A percentile compares a stretch with the other conserved stretches of the same genome.
Evolutionary conservation across 139 green algal species (phyloP).

Genomic region (Pseudopediastrum boryanum): DNA sequence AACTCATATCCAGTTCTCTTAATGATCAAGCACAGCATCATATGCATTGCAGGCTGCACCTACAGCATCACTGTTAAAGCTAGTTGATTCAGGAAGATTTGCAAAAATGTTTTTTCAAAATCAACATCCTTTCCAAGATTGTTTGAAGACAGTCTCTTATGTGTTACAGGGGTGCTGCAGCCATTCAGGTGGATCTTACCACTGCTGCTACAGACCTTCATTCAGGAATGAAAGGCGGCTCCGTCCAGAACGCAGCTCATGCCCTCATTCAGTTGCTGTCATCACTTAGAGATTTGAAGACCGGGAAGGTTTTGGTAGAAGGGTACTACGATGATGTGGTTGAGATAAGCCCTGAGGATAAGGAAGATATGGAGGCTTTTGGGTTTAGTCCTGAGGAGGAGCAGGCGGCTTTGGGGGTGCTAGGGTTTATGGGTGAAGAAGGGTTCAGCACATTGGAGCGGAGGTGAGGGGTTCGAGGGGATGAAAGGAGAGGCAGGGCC

Average conservation of each 20-base stretch:
- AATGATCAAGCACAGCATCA: too few relatives aligned
- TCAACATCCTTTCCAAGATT: too few relatives aligned
- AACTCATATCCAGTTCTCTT: too few relatives aligned
- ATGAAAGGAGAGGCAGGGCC: not conserved
- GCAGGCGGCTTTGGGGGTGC: conserved; percentile 49
- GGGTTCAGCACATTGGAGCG: conserved; percentile 67
- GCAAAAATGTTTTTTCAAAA: too few relatives aligned
- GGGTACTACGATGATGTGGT: conserved; percentile 75
- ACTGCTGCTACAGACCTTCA: conserved; percentile 69
- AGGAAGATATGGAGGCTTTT: conserved; percentile 53
- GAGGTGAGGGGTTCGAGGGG: conserved; percentile 32
- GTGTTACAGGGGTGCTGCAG: conserved; percentile 44
- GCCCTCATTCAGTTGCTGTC: conserved; percentile 67
- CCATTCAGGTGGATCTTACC: conserved; percentile 54
- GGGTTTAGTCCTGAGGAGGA: conserved; percentile 61
- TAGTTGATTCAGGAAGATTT: too few relatives aligned
- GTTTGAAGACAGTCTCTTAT: not conserved
- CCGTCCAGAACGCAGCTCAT: conserved; percentile 63
- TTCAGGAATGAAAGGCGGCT: conserved; percentile 65
- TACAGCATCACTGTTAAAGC: too few relatives aligned
- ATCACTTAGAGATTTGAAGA: conserved; percentile 30
- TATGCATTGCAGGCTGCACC: too few relatives aligned
- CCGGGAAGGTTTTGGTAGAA: conserved; percentile 44
- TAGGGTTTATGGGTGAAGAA: conserved; percentile 56
- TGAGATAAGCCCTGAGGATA: conserved; percentile 50